Percentiles rank a stretch among this genome's conserved stretches.
Conservation (phyloP, 192 early-diverging fungal species). For the Coemansia sp. region DNA sequence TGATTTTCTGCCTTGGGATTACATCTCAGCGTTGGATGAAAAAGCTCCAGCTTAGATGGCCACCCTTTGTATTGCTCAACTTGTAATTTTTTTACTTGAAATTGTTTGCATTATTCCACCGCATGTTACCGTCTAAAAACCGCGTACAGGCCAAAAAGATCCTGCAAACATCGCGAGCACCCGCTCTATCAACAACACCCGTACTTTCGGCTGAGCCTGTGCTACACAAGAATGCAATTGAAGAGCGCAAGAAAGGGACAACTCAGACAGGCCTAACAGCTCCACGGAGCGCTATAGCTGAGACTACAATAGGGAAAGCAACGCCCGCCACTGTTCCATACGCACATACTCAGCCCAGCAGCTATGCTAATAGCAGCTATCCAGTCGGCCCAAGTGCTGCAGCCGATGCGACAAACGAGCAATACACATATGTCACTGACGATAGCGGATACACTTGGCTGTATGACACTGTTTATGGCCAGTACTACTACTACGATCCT, state of each 20-base stretch:
- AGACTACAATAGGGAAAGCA: neutral
- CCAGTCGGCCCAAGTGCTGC: neutral
- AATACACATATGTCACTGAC: slow-evolving; percentile 51
- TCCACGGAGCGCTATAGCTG: neutral
- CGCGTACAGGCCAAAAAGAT: slow-evolving; percentile 32
- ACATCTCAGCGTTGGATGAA: neutral
- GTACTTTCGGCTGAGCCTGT: slow-evolving; percentile 20
- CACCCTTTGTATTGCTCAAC: no score
- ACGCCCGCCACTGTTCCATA: neutral
- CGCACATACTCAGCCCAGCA: neutral
- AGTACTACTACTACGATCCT: slow-evolving; percentile 55
- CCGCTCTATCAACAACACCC: neutral
- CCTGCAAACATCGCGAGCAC: neutral
- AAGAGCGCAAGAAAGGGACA: neutral
- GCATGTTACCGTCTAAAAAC: slow-evolving; percentile 37
- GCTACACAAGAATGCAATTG: slow-evolving; percentile 14
- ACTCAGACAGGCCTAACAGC: neutral
- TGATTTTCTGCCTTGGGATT: neutral
- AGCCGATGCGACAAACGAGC: slow-evolving; percentile 13
- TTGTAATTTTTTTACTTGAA: neutral
- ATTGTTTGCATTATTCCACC: neutral
- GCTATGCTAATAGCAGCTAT: neutral
- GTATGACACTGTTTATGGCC: slow-evolving; percentile 34
- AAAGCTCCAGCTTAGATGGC: no score
- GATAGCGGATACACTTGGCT: slow-evolving; percentile 48